Evolutionary conservation across 2,329 filamentous ascomycete genomes (phyloP).

Genomic region (Magnaporthales sp.): DNA sequence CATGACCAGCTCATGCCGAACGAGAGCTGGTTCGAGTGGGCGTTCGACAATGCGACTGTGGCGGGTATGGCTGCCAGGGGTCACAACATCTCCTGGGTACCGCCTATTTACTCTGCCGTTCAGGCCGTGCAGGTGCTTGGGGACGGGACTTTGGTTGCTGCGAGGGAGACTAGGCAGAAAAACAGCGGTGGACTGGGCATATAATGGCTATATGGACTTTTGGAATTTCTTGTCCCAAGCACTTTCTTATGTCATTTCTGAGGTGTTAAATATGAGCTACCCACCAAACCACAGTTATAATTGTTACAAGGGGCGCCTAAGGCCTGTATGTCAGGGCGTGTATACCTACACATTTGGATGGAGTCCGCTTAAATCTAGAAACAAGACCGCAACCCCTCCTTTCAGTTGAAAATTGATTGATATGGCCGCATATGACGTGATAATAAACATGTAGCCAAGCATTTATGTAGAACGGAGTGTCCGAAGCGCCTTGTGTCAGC

Average conservation of each 20-base stretch:
- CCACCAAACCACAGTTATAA: background rate
- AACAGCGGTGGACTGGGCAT: constrained; percentile 60
- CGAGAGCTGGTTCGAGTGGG: constrained; percentile 59
- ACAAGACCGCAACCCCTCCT: background rate
- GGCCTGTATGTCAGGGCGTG: background rate
- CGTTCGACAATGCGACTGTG: constrained; percentile 61
- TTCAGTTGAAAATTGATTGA: background rate
- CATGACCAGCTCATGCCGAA: constrained; percentile 79
- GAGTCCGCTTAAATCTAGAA: background rate
- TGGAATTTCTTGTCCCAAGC: background rate
- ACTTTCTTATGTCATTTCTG: too few species aligned
- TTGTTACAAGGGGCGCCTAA: background rate
- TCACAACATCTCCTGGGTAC: constrained; percentile 68
- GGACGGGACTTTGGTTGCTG: constrained; percentile 68
- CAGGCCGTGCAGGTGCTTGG: constrained; percentile 59
- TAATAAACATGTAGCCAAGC: background rate
- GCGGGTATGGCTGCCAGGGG: constrained; percentile 56
- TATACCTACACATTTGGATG: background rate
- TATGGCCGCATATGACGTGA: background rate
- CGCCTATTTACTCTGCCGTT: constrained; percentile 56
- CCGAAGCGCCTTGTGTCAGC: background rate
- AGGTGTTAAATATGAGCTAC: too few species aligned
- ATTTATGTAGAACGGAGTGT: background rate
- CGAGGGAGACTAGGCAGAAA: constrained; percentile 70
- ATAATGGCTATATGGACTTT: constrained; percentile 13